A percentile compares a stretch with the other conserved stretches of the same genome.
These are phyloP conservation scores for Voacanga thouarsii DNA, from an alignment of 257 asterid genomes.

Conservation along the genomic window DNA sequence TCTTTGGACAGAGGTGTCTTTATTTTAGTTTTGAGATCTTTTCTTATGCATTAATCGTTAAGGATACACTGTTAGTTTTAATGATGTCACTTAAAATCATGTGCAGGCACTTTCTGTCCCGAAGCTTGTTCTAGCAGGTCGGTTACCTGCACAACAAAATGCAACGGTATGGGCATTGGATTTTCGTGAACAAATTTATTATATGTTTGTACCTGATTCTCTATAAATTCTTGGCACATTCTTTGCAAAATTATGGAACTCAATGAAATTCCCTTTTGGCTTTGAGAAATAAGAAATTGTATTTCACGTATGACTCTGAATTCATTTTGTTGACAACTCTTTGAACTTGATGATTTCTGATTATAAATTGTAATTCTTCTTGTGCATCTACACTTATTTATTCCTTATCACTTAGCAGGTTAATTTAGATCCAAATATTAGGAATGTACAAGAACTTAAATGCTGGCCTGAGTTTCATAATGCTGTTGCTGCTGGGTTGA, in stretches of 20 bases:
- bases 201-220: background rate
- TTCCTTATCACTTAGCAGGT: constrained; percentile 45
- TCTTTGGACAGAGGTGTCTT: too few relatives aligned
- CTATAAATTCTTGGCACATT: background rate
- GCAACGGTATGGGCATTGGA: constrained; percentile 58
- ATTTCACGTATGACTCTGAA: background rate
- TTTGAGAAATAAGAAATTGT: background rate
- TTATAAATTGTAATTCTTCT: background rate
- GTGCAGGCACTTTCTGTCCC: constrained; percentile 91
- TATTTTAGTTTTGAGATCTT: too few relatives aligned
- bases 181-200: background rate
- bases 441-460: constrained; percentile 84
- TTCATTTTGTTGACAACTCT: background rate
- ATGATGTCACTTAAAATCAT: constrained; percentile 9
- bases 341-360: background rate
- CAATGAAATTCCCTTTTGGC: background rate
- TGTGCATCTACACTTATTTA: background rate
- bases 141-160: constrained; percentile 95
- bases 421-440: constrained; percentile 76
- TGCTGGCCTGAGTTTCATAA: constrained; percentile 99
- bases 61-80: background rate
- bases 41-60: constrained; percentile 10
- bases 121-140: constrained; percentile 97
- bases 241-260: background rate
- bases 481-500: constrained; percentile 98